Evolutionary conservation across 2,329 filamentous ascomycete species (phyloP).

Genomic region (Fusarium sterilihyphosum): DNA sequence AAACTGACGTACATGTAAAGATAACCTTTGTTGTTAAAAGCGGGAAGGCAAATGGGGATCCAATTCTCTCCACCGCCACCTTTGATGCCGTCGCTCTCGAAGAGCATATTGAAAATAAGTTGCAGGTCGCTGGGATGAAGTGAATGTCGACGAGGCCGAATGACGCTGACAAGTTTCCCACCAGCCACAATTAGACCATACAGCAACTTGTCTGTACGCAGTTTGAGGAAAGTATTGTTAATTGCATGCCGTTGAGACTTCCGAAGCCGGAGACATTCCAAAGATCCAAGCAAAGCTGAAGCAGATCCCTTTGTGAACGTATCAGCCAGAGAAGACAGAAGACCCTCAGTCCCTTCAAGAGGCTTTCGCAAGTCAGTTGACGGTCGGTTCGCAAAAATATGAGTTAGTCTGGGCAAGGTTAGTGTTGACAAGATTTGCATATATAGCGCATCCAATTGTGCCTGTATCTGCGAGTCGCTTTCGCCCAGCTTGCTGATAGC

Average conservation of each 20-base stretch:
- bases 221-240: constrained; percentile 86
- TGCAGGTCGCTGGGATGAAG: constrained; percentile 95
- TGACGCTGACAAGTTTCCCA: constrained; percentile 91
- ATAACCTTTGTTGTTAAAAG: constrained; percentile 96
- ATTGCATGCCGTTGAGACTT: constrained; percentile 88
- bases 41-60: constrained; percentile 94
- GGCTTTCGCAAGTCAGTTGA: constrained; percentile 94
- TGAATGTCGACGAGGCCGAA: constrained; percentile 92
- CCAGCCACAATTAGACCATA: constrained; percentile 95
- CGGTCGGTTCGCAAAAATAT: constrained; percentile 87
- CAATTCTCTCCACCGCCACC: constrained; percentile 93
- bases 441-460: constrained; percentile 92
- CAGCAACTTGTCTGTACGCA: constrained; percentile 79
- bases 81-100: constrained; percentile 91
- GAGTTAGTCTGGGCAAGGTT: constrained; percentile 85
- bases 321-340: constrained; percentile 92
- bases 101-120: constrained; percentile 99
- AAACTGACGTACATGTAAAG: constrained; percentile 99
- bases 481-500: constrained; percentile 94
- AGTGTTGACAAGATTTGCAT: constrained; percentile 98
- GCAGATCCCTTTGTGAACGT: constrained; percentile 94
- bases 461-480: constrained; percentile 86
- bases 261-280: constrained; percentile 92
- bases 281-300: constrained; percentile 84
- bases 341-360: constrained; percentile 87